These are phyloP conservation scores for Podospora australis DNA, from an alignment of 495 filamentous ascomycete genomes.

Conservation along the genomic window DNA sequence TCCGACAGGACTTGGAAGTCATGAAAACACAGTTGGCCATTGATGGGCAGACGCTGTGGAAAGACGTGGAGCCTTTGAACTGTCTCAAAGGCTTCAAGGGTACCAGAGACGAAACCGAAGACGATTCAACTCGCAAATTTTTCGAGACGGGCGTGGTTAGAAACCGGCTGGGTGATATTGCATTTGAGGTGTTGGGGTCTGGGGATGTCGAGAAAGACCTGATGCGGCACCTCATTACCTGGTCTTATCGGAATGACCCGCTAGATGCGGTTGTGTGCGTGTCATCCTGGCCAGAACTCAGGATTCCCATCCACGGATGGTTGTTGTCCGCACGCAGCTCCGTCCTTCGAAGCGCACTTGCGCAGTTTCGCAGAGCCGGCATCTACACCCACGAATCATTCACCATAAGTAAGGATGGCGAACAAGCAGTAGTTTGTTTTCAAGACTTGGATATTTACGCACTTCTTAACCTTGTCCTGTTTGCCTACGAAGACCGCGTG, in stretches of 20 bases:
- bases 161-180: conserved; percentile 28
- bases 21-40: conserved; percentile 67
- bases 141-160: conserved; percentile 28
- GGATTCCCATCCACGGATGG: conserved; percentile 78
- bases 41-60: conserved; percentile 59
- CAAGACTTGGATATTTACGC: conserved; percentile 65
- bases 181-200: conserved; percentile 45
- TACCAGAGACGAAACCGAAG: conserved; percentile 20
- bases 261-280: conserved; percentile 46
- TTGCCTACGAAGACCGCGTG: conserved; percentile 71
- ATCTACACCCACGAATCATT: conserved; percentile 47
- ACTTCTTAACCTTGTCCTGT: conserved; percentile 70
- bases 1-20: conserved; percentile 79
- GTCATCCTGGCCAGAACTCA: conserved; percentile 53
- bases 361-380: conserved; percentile 39
- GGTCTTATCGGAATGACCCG: conserved; percentile 27
- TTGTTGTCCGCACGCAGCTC: conserved; percentile 67
- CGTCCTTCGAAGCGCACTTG: conserved; percentile 57
- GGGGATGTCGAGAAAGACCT: conserved; percentile 53
- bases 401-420: conserved; percentile 48
- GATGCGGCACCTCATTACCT: conserved; percentile 31
- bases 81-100: conserved; percentile 48
- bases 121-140: conserved; percentile 29
- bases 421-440: conserved; percentile 50
- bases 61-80: conserved; percentile 63